Base-by-base conservation (phyloP, 257 asterid species). In the Linderniella brevidens region DNA sequence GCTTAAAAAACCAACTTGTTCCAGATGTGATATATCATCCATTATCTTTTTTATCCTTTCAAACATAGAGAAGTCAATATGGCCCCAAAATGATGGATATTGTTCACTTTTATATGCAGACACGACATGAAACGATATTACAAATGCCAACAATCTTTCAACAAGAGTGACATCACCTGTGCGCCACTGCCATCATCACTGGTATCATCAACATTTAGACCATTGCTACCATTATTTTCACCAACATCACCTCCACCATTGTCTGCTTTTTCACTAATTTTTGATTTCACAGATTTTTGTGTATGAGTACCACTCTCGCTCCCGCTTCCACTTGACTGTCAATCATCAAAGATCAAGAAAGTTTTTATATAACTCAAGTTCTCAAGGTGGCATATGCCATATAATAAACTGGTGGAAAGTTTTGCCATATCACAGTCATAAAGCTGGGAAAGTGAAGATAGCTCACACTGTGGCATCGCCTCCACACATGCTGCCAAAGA, bases 261-360 rank as follows among this genome's bases (percentile, higher is more conserved):
- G 42, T 55, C 78, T 46, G 75, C 66, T 56, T 61, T 73, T 66
- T 68, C 76, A 58, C 63, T 58, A 55, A 60, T 49, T 60, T 61
- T 72, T 18, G 93, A 73, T 54, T 78, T 74, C 55, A 75, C 68
- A 58, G 82, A 77, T 49, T 80, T 83, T 61, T 72, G 81, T 68
- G 86, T 68, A 61, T 65, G 88, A 45, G 81, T 62, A 32, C 78
- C 93, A 47, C 93, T 87, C 62, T 64, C 97, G 57, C 87, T 82
- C 68, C 94, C 93, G 37, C 97, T 87, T 55, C 93, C 97, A 58
- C 95, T 80, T 46, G 97, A 87, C 95, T 83, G 78, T 57, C 46
- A 56, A 63, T 63, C 53, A 65, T 32, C n/a, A 46, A 52, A 54
- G 49, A 50, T 51, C 13, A 48, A 56, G 20, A 37, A 46, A 39